These are phyloP conservation scores for Litchi chinensis DNA, from an alignment of 345 rosid genomes.

Conservation along the genomic window DNA sequence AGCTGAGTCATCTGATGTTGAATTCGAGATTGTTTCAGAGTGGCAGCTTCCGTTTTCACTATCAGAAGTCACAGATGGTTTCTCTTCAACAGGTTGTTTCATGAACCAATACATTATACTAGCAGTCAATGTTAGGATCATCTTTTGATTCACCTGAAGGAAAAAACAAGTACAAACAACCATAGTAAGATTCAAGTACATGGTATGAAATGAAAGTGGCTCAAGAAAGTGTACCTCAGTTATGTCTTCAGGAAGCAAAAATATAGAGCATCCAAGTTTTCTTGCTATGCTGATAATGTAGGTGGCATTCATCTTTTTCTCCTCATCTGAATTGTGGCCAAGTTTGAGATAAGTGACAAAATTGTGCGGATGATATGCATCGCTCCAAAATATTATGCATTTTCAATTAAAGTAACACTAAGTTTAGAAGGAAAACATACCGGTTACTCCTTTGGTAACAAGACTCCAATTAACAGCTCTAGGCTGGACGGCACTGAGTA, in stretches of 20 bases:
- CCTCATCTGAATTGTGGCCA: slow-evolving; percentile 56
- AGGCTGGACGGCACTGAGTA: slow-evolving; percentile 88
- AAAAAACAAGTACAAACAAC: not conserved
- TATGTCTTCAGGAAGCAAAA: slow-evolving; percentile 93
- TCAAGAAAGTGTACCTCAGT: slow-evolving; percentile 59
- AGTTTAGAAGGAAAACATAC: slow-evolving; percentile 37
- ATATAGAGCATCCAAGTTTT: slow-evolving; percentile 94
- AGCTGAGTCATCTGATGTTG: slow-evolving; percentile 83
- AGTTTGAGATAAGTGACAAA: slow-evolving; percentile 4
- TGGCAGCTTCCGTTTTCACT: slow-evolving; percentile 61
- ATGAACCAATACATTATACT: slow-evolving; percentile 93
- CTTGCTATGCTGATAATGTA: slow-evolving; percentile 94
- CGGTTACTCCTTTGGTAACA: slow-evolving; percentile 82
- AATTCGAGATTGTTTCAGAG: slow-evolving; percentile 55
- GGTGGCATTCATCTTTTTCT: slow-evolving; percentile 96
- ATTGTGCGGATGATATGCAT: not conserved
- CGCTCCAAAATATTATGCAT: too few relatives aligned
- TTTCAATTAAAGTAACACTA: not conserved
- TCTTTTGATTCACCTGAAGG: slow-evolving; percentile 94
- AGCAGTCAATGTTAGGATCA: slow-evolving; percentile 91
- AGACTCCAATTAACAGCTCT: slow-evolving; percentile 94
- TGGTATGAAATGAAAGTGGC: not conserved
- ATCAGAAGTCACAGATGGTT: slow-evolving; percentile 62
- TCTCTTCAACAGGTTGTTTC: slow-evolving; percentile 73
- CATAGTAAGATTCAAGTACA: not conserved